Percentiles rank a stretch among this genome's conserved stretches.
phyloP scores from a whole-genome alignment of 2,329 filamentous ascomycete species.

The Sodiomyces alkalinus region DNA sequence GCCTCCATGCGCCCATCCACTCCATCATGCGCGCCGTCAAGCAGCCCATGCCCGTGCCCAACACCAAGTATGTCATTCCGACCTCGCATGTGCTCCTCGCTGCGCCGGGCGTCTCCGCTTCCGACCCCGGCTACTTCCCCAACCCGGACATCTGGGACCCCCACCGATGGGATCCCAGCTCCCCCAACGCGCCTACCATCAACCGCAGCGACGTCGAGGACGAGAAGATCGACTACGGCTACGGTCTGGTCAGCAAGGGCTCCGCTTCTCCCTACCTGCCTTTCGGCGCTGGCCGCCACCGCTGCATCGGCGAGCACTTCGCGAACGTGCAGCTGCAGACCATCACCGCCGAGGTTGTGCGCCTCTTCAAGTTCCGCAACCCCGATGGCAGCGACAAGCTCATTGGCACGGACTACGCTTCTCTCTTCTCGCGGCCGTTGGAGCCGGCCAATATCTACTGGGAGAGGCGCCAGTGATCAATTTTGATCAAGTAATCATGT shows the following conservation, averaged over 20 bases:
- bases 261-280: slow-evolving; percentile 81
- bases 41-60: slow-evolving; percentile 68
- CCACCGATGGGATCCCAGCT: slow-evolving; percentile 69
- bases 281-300: slow-evolving; percentile 82
- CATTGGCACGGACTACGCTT: slow-evolving; percentile 52
- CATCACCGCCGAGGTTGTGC: slow-evolving; percentile 62
- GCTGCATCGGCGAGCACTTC: slow-evolving; percentile 95
- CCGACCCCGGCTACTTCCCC: slow-evolving; percentile 62
- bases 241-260: slow-evolving; percentile 84
- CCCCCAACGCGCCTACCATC: slow-evolving; percentile 35
- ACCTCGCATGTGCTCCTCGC: slow-evolving; percentile 68
- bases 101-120: slow-evolving; percentile 67
- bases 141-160: slow-evolving; percentile 76
- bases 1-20: slow-evolving; percentile 85
- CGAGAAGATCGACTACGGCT: slow-evolving; percentile 81
- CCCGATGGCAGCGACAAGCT: slow-evolving; percentile 54
- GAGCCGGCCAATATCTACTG: slow-evolving; percentile 59
- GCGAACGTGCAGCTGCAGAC: slow-evolving; percentile 85
- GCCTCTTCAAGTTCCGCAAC: slow-evolving; percentile 68
- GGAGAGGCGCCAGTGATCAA: slow-evolving; percentile 56
- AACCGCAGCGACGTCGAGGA: slow-evolving; percentile 32
- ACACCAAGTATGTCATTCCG: slow-evolving; percentile 71
- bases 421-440: slow-evolving; percentile 58
- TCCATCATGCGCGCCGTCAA: slow-evolving; percentile 90
- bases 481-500: too few relatives aligned